Evolutionary conservation across 441 rosid genomes (phyloP), one percentile per base, ranked within the genome.

Genomic region (Gossypium schwendimanii): DNA sequence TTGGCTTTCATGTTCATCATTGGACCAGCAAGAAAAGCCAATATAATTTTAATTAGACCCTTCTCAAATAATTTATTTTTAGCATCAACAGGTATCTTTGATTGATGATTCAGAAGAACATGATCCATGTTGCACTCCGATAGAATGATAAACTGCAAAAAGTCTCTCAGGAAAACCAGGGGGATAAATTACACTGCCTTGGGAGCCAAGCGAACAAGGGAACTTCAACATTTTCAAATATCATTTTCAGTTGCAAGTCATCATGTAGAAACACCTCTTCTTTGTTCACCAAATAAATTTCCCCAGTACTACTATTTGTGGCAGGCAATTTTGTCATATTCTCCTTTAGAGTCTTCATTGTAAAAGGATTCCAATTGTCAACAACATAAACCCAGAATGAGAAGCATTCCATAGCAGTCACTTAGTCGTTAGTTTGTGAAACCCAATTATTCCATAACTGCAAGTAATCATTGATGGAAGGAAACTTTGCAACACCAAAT

Each of bases 261-360:
- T 75, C 73, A 6, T 69, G 63, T 33, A 75, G 33, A 15, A 60
- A 75, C 7, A 52, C 63, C 24, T 75, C 73, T 33, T 69, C 63
- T 23, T 21, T 75, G 41, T 62, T 69, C 62, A 50, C 44, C 18
- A 69, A 50, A 15, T 12, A 75, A 50, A 75, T 75, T 69, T 50
- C 63, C 6, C 61, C 45, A 24, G 21, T 8, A 14, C 24, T n/a
- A 58, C 28, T 21, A 28, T 9, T 14, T 0, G 21, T 49, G 45
- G 63, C 69, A 14, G 63, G 70, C 7, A 75, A 17, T 20, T 52
- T 58, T 1, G 39, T 53, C 11, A 75, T 18, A 6, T 57, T 36
- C 53, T 36, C 6, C 31, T 10, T 53, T 11, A 62, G 47, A 39
- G 23, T 41, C 20, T 75, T 49, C 8, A 50, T 9, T 7, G 61